Percentiles rank a stretch among this genome's conserved stretches.
Evolutionary conservation across 1,139 yeast species (phyloP).

Genomic region (Lodderomyces oxycetoniae): DNA sequence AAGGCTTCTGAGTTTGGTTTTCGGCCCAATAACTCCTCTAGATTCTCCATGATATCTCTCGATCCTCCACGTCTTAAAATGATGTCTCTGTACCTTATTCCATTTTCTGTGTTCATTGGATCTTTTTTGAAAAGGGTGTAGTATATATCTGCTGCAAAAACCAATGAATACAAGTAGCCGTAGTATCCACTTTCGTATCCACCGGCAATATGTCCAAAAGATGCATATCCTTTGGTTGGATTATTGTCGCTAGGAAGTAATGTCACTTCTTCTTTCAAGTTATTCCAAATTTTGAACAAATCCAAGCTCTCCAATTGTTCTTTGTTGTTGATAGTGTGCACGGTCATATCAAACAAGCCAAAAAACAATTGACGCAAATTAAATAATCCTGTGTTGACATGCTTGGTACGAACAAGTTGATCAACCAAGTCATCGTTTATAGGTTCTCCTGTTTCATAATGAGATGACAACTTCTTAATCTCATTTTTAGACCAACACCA

Average conservation of each 20-base stretch:
- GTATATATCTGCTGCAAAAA: conserved; percentile 80
- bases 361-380: conserved; percentile 74
- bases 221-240: conserved; percentile 60
- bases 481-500: conserved; percentile 79
- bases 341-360: conserved; percentile 68
- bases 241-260: conserved; percentile 52
- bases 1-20: conserved; percentile 71
- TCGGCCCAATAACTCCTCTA: conserved; percentile 68
- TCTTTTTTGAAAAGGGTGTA: conserved; percentile 63
- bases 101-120: conserved; percentile 61
- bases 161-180: conserved; percentile 82
- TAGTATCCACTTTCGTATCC: conserved; percentile 86
- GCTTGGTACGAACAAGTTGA: conserved; percentile 60
- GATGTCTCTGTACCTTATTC: conserved; percentile 63
- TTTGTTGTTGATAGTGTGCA: conserved; percentile 52
- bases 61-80: conserved; percentile 72
- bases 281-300: conserved; percentile 57
- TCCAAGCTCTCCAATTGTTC: conserved; percentile 39
- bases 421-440: conserved; percentile 57
- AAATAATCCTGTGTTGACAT: conserved; percentile 68
- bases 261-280: conserved; percentile 53
- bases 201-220: conserved; percentile 80
- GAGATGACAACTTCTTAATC: conserved; percentile 56
- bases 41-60: conserved; percentile 58
- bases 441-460: conserved; percentile 57